Evolutionary conservation across 331 rosid genomes (phyloP), one percentile per base, ranked within the genome.

Genomic region (Acacia concinna): DNA sequence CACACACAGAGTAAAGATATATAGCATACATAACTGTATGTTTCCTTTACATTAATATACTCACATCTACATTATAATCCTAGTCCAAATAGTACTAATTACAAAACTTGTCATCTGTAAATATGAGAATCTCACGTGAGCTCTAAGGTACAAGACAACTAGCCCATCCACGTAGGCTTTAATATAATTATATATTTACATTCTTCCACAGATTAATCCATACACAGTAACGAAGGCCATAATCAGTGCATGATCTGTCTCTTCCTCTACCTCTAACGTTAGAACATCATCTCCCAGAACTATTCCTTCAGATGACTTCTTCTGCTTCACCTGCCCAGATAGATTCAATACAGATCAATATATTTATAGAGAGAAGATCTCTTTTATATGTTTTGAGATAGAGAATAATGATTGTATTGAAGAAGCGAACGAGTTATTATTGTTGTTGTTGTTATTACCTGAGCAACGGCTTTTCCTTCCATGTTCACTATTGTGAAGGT

Each of bases 171-270:
- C 2, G 30, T 49, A 71, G 10, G n/a, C 37, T 27, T 49, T 18
- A 20, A 18, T 18, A 25, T 38, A 8, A 6, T 9, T 4, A 68
- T 5, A 44, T 40, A 51, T 87, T 70, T 82, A 92, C 88, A 95
- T 85, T 68, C 85, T 76, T 11, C 88, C 86, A 20, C 85, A 80
- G 32, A 91, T 87, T 75, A 93, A 79, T 72, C 97, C 99, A 28
- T 93, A 95, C 2, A 91, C 97, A 0, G 88, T 85, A 18, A 93
- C 88, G 10, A 95, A 84, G 63, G 93, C 97, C 91, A 93, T 86
- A 35, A 95, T 23, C 2, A 93, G 85, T 2, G 97, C 90, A 84
- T 82, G 97, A 72, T 95, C 97, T 1, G 84, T 81, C 63, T 82
- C 79, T 1, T 88, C 87, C 4, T 84, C 88, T 76, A 93, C 85